These are phyloP conservation scores for Fusarium sp. DNA, from an alignment of 2,329 filamentous ascomycete genomes.

Conservation along the genomic window DNA sequence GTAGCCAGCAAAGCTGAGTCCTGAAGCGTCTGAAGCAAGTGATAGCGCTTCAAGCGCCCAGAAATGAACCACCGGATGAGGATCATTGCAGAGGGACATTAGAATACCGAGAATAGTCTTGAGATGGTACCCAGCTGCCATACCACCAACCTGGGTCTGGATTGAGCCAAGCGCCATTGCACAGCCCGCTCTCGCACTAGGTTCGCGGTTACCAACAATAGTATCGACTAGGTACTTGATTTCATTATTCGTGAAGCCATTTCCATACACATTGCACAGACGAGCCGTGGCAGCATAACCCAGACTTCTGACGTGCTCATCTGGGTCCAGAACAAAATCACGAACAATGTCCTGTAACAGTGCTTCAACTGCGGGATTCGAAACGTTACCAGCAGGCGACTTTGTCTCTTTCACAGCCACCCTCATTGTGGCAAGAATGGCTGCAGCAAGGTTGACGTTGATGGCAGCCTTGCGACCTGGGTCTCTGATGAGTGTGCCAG, in stretches of 20 bases:
- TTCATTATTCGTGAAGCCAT: conserved; percentile 87
- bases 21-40: conserved; percentile 89
- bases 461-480: conserved; percentile 91
- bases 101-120: conserved; percentile 98
- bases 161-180: conserved; percentile 94
- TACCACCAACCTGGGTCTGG: conserved; percentile 94
- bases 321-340: conserved; percentile 82
- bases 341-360: conserved; percentile 81
- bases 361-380: conserved; percentile 81
- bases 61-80: conserved; percentile 94
- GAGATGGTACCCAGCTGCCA: conserved; percentile 95
- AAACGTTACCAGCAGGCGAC: conserved; percentile 79
- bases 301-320: conserved; percentile 86
- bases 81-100: conserved; percentile 97
- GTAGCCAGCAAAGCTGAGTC: conserved; percentile 90
- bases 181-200: conserved; percentile 91
- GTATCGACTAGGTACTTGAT: conserved; percentile 94
- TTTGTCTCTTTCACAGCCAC: conserved; percentile 86
- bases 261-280: conserved; percentile 86
- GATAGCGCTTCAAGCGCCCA: conserved; percentile 94
- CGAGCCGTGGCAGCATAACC: conserved; percentile 88
- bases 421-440: conserved; percentile 82
- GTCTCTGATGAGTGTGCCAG: conserved; percentile 83
- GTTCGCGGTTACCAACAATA: conserved; percentile 93
- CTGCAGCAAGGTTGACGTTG: conserved; percentile 87